Evolutionary conservation across 2,329 filamentous ascomycete genomes (phyloP), one percentile per base, ranked within the genome.

Genomic region (Hymenoscyphus occultus): DNA sequence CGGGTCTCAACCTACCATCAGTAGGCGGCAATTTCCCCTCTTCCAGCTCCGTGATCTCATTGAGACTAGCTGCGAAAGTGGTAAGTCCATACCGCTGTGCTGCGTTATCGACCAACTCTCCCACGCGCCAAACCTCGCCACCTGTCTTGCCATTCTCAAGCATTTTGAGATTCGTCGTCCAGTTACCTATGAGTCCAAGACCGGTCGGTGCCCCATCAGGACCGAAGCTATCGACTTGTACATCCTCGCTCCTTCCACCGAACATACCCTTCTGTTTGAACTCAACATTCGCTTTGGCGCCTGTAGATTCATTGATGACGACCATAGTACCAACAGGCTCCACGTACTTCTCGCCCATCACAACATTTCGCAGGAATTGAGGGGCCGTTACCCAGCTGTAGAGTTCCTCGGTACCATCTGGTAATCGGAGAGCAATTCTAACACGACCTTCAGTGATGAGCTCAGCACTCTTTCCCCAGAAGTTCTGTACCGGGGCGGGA

Each of bases 221-320:
- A 65, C 89, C 88, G 70, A 89, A 89, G 0, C 88, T 84, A 71
- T 93, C 89, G 6, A 94, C 89, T 42, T 85, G 83, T 10, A 98
- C 91, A 67, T 99, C 95, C 77, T 99, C 95, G 67, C 90, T 90
- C 64, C 95, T 88, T 14, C 95, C 95, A 39, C 94, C 93, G 79
- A 98, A 99, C 92, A 99, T 97, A 70, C 95, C 94, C 75, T 95
- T 96, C 63, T 90, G 87, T 76, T 95, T 96, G 80, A 99, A 99
- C 64, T 94, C 93, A 58, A 92, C 87, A n/a, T 89, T 83, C 0
- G 93, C 91, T 75, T 92, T 93, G 70, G 90, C 87, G 7, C 93
- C 92, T 0, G 89, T 92, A 5, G 85, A 90, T 73, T 99, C 95
- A 76, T 94, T 94, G 69, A 86, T 80, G 40, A 99, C 86, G 31